Conservation (phyloP, 495 filamentous ascomycete genomes). For the Trichoderma gamsii region DNA sequence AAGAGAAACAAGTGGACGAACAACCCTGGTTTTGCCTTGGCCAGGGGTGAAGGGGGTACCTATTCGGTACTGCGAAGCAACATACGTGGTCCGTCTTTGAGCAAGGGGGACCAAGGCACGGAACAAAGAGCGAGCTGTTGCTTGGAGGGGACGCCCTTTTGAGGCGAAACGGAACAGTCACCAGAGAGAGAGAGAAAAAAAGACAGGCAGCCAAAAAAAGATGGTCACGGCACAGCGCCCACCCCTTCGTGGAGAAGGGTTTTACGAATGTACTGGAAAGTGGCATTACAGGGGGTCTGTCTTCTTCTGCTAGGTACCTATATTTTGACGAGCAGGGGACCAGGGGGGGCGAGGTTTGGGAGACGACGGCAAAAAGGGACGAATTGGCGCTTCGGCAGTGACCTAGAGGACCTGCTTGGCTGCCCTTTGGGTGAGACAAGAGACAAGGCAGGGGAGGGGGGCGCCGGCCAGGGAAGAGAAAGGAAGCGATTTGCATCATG, state of each 20-base stretch:
- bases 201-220: background rate
- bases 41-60: background rate
- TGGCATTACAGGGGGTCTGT: background rate
- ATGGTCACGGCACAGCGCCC: no score
- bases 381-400: no score
- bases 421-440: background rate
- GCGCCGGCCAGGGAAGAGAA: background rate
- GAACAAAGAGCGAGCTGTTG: background rate
- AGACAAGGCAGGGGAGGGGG: background rate
- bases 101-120: background rate
- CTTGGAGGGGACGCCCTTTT: background rate
- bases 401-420: no score
- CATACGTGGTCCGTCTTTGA: background rate
- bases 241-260: no score
- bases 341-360: no score
- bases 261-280: no score
- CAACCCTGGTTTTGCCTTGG: background rate
- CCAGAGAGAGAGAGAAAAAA: background rate
- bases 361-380: no score
- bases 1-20: background rate
- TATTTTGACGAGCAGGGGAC: no score
- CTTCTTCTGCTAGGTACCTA: no score
- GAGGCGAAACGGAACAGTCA: background rate
- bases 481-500: constrained; percentile 4
- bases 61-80: background rate